phyloP scores from a whole-genome alignment of 208 protist genomes.

The Wallacemonas rigidus region DNA sequence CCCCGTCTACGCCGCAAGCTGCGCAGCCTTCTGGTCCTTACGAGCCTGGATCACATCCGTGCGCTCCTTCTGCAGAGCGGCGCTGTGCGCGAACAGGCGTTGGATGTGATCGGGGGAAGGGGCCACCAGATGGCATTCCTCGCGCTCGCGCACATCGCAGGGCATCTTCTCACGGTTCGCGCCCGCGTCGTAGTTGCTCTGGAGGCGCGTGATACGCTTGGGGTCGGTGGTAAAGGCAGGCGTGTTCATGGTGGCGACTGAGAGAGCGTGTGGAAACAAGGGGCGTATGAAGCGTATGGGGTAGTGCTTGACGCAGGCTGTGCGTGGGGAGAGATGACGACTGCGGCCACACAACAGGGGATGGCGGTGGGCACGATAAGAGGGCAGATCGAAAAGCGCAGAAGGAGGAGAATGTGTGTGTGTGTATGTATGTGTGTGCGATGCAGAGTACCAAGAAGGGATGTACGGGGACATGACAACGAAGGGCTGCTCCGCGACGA shows the following conservation, averaged over 20 bases:
- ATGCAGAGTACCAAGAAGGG: too few relatives aligned
- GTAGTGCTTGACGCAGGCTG: background rate
- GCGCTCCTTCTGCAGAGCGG: constrained; percentile 21
- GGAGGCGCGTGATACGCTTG: constrained; percentile 33
- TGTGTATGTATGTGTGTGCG: too few relatives aligned
- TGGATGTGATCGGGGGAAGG: constrained; percentile 6
- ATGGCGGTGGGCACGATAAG: too few relatives aligned
- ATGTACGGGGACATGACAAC: too few relatives aligned
- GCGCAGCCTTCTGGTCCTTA: background rate
- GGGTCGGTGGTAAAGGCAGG: constrained; percentile 41
- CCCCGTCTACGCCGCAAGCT: too few relatives aligned
- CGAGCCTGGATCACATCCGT: background rate
- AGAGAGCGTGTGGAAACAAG: background rate
- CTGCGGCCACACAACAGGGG: too few relatives aligned
- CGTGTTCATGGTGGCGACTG: constrained; percentile 27
- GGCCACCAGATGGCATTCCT: constrained; percentile 14
- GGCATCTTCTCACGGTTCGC: constrained; percentile 35
- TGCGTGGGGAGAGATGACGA: background rate
- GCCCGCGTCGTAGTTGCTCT: constrained; percentile 40
- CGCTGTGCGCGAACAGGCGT: constrained; percentile 1
- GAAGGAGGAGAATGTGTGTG: too few relatives aligned
- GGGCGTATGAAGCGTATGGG: too few relatives aligned
- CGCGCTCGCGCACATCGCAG: constrained; percentile 4
- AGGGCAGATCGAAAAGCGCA: too few relatives aligned
- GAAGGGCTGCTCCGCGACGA: too few relatives aligned